These are phyloP conservation scores for Fusarium xyrophilum DNA, from an alignment of 2,329 filamentous ascomycete genomes.

Conservation along the genomic window DNA sequence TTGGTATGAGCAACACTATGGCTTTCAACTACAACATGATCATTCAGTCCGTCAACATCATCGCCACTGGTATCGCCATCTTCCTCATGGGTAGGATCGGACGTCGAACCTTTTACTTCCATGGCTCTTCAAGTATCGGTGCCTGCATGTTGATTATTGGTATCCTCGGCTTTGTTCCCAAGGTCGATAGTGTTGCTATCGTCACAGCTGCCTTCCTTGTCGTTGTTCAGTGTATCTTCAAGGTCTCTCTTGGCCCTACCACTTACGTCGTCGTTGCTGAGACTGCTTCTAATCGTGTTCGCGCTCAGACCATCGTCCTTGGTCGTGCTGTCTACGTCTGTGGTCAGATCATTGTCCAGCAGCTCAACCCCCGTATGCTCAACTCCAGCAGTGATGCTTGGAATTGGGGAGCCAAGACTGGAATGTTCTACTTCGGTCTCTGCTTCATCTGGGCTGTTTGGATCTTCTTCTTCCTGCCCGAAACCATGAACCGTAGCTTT, in stretches of 20 bases:
- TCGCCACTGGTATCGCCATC: constrained; percentile 52
- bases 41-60: constrained; percentile 54
- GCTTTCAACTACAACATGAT: constrained; percentile 58
- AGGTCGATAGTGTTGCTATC: constrained; percentile 35
- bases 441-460: constrained; percentile 56
- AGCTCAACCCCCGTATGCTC: constrained; percentile 55
- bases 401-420: constrained; percentile 57
- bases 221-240: constrained; percentile 61
- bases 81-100: constrained; percentile 48
- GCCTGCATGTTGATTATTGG: constrained; percentile 52
- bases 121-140: constrained; percentile 50
- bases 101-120: constrained; percentile 51
- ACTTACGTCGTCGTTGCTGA: constrained; percentile 81
- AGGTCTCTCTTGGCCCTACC: constrained; percentile 57
- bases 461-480: constrained; percentile 60
- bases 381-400: constrained; percentile 52
- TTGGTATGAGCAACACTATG: constrained; percentile 52
- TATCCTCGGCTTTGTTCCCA: constrained; percentile 47
- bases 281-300: constrained; percentile 53
- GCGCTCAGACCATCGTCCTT: constrained; percentile 55
- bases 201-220: constrained; percentile 43
- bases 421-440: constrained; percentile 53
- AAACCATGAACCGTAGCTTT: constrained; percentile 60
- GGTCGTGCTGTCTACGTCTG: constrained; percentile 53
- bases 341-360: constrained; percentile 47